Conservation (phyloP, 305 asterid species). For the Solanum hybrid region DNA sequence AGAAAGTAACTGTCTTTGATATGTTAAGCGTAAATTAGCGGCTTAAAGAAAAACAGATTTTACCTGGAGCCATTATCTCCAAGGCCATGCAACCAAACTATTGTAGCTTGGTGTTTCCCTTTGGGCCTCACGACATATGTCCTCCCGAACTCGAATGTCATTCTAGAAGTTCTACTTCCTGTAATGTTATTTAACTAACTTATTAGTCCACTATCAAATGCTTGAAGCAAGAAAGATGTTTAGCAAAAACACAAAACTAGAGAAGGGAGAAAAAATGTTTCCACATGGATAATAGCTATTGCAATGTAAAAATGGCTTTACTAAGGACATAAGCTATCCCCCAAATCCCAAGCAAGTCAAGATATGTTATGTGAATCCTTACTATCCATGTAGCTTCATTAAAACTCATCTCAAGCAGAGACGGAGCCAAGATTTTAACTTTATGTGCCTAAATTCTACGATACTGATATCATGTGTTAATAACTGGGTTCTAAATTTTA, state of each 20-base stretch:
- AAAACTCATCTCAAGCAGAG: neutral
- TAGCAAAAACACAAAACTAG: neutral
- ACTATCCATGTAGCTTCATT: neutral
- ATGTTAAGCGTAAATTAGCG: neutral
- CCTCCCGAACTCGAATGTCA: constrained; percentile 80
- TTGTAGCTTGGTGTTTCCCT: constrained; percentile 95
- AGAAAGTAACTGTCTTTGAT: neutral
- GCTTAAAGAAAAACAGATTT: neutral
- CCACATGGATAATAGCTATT: neutral
- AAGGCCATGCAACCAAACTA: constrained; percentile 98
- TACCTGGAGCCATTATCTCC: constrained; percentile 99
- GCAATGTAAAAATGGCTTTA: neutral
- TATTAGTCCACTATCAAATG: neutral
- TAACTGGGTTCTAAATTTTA: neutral
- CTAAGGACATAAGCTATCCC: neutral
- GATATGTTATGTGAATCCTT: neutral
- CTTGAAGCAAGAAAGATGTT: neutral
- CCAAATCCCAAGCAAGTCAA: neutral
- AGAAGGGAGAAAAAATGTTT: neutral
- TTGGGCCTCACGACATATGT: constrained; percentile 95
- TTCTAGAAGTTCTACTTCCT: constrained; percentile 73
- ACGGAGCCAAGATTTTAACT: neutral
- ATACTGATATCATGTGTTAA: neutral
- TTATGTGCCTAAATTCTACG: neutral
- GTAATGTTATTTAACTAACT: constrained; percentile 4